Conservation (phyloP, 495 filamentous ascomycete species). For the Aspergillus haitiensis region DNA sequence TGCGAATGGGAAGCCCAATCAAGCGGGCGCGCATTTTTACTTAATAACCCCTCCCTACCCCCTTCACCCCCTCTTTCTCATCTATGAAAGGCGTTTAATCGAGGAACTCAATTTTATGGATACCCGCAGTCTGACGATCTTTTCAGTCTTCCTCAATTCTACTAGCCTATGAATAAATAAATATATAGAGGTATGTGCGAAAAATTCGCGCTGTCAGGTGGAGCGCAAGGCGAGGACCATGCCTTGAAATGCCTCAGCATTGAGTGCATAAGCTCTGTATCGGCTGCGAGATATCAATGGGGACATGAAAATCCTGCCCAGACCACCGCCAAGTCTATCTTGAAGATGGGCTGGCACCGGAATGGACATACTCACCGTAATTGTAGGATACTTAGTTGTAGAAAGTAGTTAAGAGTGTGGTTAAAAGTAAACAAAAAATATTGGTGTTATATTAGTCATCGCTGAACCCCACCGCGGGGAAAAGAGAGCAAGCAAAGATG, state of each 20-base stretch:
- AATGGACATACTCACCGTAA: slow-evolving; percentile 12
- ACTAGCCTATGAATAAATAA: too few species aligned
- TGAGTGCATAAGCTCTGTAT: slow-evolving; percentile 58
- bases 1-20: slow-evolving; percentile 41
- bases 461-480: too few species aligned
- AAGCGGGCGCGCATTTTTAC: slow-evolving; percentile 46
- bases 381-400: too few species aligned
- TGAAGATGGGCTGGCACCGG: slow-evolving; percentile 9
- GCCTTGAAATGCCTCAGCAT: slow-evolving; percentile 51
- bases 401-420: too few species aligned
- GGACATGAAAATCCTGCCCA: slow-evolving; percentile 15
- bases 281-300: slow-evolving; percentile 55
- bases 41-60: slow-evolving; percentile 18
- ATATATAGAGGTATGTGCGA: background rate
- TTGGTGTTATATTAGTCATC: too few species aligned
- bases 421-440: too few species aligned
- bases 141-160: slow-evolving; percentile 14
- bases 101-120: slow-evolving; percentile 20
- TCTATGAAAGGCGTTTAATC: background rate
- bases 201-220: slow-evolving; percentile 54
- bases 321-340: slow-evolving; percentile 10
- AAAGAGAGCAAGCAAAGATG: too few species aligned
- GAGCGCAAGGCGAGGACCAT: slow-evolving; percentile 58
- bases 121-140: slow-evolving; percentile 28
- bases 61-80: too few species aligned